Conservation (phyloP, 1,139 yeast genomes). For the Casaregolazyma lundiana region DNA sequence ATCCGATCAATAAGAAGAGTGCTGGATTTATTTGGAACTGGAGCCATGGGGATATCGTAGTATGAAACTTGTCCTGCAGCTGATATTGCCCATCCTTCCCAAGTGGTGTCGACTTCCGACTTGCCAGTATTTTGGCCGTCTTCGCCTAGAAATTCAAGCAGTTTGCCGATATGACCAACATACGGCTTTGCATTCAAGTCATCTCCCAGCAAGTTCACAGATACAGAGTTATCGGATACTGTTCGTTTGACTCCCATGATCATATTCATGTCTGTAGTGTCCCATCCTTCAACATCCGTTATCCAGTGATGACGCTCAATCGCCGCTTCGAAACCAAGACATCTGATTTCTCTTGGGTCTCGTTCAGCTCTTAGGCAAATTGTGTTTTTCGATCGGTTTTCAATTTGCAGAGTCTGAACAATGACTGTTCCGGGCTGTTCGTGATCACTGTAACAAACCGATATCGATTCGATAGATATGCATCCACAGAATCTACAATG, state of each 20-base stretch:
- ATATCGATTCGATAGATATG: slow-evolving; percentile 68
- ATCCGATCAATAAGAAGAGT: slow-evolving; percentile 44
- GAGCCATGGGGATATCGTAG: slow-evolving; percentile 56
- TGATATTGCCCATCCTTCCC: slow-evolving; percentile 81
- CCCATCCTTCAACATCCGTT: slow-evolving; percentile 68
- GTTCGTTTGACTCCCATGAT: slow-evolving; percentile 63
- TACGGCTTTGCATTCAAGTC: background rate
- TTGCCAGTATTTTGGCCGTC: slow-evolving; percentile 3
- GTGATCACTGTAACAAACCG: slow-evolving; percentile 63
- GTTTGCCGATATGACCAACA: background rate
- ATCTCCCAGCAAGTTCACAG: background rate
- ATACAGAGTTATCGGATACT: slow-evolving; percentile 15
- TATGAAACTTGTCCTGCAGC: slow-evolving; percentile 57
- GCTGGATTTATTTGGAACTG: slow-evolving; percentile 20
- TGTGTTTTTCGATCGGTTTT: slow-evolving; percentile 69
- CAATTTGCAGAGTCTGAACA: slow-evolving; percentile 68
- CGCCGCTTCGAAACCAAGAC: slow-evolving; percentile 76
- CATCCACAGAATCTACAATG: slow-evolving; percentile 92
- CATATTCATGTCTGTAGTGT: slow-evolving; percentile 69
- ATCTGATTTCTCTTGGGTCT: slow-evolving; percentile 86
- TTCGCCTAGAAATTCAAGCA: background rate
- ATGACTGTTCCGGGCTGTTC: slow-evolving; percentile 52
- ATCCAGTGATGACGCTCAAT: slow-evolving; percentile 68
- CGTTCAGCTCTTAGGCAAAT: slow-evolving; percentile 87
- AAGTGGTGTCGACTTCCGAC: slow-evolving; percentile 34